A percentile compares a stretch with the other conserved stretches of the same genome.
These are phyloP conservation scores for Globisporangium recalcitrans DNA, from an alignment of 352 stramenopile genomes.

Conservation along the genomic window DNA sequence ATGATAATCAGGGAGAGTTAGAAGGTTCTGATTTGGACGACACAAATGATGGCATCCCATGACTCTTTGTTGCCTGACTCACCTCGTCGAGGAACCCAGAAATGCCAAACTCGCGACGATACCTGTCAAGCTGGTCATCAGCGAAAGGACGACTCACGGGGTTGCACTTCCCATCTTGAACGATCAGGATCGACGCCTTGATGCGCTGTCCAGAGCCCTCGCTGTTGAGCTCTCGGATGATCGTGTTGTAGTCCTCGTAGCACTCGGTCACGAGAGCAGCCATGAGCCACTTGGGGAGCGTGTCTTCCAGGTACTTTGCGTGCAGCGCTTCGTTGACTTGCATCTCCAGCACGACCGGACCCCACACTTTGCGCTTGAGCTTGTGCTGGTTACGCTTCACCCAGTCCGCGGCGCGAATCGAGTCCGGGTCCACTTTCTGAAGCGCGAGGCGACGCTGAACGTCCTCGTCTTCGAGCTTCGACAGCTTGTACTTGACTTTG, in stretches of 20 bases:
- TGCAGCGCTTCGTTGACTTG: conserved; percentile 74
- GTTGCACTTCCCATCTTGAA: conserved; percentile 55
- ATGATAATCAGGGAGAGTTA: too few relatives aligned
- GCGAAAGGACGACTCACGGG: conserved; percentile 54
- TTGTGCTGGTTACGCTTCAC: conserved; percentile 61
- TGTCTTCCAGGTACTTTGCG: conserved; percentile 84
- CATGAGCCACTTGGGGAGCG: conserved; percentile 75
- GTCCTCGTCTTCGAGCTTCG: conserved; percentile 69
- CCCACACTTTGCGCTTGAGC: conserved; percentile 77
- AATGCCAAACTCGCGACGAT: conserved; percentile 57
- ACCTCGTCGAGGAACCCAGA: conserved; percentile 70
- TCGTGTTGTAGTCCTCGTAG: conserved; percentile 75
- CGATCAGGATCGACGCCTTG: conserved; percentile 64
- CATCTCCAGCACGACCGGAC: conserved; percentile 78
- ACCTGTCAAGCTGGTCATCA: conserved; percentile 42
- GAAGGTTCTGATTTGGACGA: too few relatives aligned
- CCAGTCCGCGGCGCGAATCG: conserved; percentile 73
- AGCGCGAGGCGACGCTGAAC: conserved; percentile 61
- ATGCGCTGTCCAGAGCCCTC: conserved; percentile 35
- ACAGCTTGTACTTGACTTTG: conserved; percentile 49
- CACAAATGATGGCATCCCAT: too few relatives aligned
- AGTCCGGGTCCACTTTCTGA: conserved; percentile 56
- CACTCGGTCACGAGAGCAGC: conserved; percentile 71
- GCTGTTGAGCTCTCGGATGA: conserved; percentile 62
- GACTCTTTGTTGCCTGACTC: neutral